Evolutionary conservation across 2,329 filamentous ascomycete species (phyloP), one percentile per base, ranked within the genome.

Genomic region (Alternaria incomplexa): DNA sequence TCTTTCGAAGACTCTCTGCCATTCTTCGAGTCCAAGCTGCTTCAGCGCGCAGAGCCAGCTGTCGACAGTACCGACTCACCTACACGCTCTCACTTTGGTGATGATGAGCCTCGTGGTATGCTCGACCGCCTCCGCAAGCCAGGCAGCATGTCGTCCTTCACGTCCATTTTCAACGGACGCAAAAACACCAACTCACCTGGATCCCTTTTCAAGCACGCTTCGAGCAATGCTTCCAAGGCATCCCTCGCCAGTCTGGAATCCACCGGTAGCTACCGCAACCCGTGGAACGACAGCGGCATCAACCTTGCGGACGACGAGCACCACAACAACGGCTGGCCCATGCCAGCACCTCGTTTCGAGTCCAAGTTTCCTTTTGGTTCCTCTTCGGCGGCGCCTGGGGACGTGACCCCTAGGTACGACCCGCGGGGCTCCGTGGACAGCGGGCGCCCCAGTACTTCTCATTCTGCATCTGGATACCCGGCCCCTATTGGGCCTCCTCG

Each of bases 401-500:
- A 97, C 81, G 86, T 89, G 72, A 96, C 93, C 44, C 92, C 93
- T 69, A 91, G 92, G 81, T 93, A 96, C 83, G 89, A 90, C 80
- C 86, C 91, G 80, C 91, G 93, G 81, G 90, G 90, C 80, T 96
- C 93, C 79, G 93, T 91, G 80, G 93, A 97, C 83, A 96, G 92
- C 85, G 93, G 93, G 80, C 92, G 93, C 79, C 93, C 93, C 81
- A 95, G 92, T 78, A 97, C 93, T 85, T 96, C 93, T 85, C 92
- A 97, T 90, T 97, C 93, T 87, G 92, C 91, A 91, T 95, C 93
- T 89, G 93, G 93, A 93, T 96, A 96, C 92, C 92, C 93, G 87
- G 93, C 89, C 85, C 92, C 91, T 72, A 91, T 93, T 87, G 92
- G 92, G 86, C 91, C 92, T 88, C 93, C 91, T 86, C 92, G 92